Conservation (phyloP, 495 filamentous ascomycete genomes). For the Penicillium atrosanguineum region DNA sequence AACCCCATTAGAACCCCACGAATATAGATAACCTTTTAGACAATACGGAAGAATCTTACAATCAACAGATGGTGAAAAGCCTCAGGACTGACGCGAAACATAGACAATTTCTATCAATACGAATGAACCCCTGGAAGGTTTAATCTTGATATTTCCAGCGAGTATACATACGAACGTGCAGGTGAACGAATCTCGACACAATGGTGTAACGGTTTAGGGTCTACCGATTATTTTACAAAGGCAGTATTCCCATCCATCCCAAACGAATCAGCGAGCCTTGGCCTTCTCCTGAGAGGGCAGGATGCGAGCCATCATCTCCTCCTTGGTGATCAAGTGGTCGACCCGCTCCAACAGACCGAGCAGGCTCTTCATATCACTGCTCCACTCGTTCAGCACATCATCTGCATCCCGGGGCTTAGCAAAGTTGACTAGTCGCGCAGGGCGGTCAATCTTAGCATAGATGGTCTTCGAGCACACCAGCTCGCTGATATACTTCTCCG, state of each 20-base stretch:
- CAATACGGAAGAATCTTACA: background rate
- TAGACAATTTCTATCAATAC: no score
- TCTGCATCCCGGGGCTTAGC: constrained; percentile 93
- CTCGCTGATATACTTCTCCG: constrained; percentile 95
- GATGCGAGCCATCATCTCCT: constrained; percentile 99
- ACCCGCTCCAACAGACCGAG: constrained; percentile 89
- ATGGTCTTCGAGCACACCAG: constrained; percentile 95
- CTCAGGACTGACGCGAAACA: no score
- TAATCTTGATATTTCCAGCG: no score
- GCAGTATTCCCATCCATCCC: constrained; percentile 21
- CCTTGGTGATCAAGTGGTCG: constrained; percentile 98
- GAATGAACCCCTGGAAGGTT: no score
- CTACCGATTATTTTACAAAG: constrained; percentile 39
- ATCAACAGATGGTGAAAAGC: no score
- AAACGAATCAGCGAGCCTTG: constrained; percentile 38
- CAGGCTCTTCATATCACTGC: constrained; percentile 96
- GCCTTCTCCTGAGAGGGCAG: constrained; percentile 65
- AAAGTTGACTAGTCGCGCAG: constrained; percentile 87
- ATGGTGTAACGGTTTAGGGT: constrained; percentile 16
- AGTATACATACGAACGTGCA: background rate
- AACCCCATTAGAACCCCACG: constrained; percentile 11
- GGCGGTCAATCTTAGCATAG: constrained; percentile 95
- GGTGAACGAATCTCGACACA: background rate
- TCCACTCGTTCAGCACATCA: constrained; percentile 98
- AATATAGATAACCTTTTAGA: background rate